These are phyloP conservation scores for Tubosaeta sp. DNA, from an alignment of 768 basidiomycete species.

Conservation along the genomic window DNA sequence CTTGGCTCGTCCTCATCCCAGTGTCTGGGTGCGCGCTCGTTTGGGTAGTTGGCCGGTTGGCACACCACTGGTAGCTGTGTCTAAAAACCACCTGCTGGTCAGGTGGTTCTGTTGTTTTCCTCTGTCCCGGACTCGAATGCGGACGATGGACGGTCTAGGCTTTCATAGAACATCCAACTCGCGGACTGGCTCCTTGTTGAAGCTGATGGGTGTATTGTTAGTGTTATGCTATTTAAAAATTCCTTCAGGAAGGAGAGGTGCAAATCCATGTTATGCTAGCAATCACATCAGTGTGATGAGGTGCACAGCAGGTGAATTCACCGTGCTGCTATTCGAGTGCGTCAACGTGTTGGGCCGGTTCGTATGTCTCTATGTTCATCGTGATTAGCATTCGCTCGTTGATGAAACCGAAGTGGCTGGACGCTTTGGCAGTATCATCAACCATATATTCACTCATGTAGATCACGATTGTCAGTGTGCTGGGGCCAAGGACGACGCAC, in stretches of 20 bases:
- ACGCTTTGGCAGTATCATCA: too few species aligned
- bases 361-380: not conserved
- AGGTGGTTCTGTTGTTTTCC: not conserved
- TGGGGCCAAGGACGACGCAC: not conserved
- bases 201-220: not conserved
- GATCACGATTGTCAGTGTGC: not conserved
- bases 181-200: not conserved
- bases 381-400: not conserved
- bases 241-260: not conserved
- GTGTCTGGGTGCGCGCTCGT: conserved; percentile 50
- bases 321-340: not conserved
- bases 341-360: not conserved
- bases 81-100: conserved; percentile 3
- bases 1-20: conserved; percentile 69
- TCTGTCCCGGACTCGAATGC: not conserved
- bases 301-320: not conserved
- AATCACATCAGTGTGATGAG: not conserved
- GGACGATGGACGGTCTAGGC: not conserved
- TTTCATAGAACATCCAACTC: conserved; percentile 2
- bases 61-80: conserved; percentile 47
- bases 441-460: not conserved
- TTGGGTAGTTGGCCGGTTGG: conserved; percentile 55
- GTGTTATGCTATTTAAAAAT: not conserved
- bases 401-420: too few species aligned
- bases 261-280: not conserved